Percentiles rank a stretch among this genome's conserved stretches.
Conservation (phyloP, 2,329 filamentous ascomycete genomes). For the Neoascochyta sp. region DNA sequence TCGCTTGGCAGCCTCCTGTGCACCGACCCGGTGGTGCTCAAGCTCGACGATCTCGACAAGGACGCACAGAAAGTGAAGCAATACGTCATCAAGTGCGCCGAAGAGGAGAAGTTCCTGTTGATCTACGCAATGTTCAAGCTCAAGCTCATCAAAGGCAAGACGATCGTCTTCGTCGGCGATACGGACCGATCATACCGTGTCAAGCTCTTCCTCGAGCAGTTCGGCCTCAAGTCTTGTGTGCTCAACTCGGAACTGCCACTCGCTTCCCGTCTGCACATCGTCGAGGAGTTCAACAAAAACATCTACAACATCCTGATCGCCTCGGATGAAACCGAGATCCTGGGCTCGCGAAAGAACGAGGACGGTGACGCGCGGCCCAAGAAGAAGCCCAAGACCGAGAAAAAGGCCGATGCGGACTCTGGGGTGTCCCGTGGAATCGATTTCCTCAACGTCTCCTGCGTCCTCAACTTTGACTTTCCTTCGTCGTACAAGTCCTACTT, state of each 20-base stretch:
- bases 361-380: conserved; percentile 40
- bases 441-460: conserved; percentile 78
- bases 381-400: conserved; percentile 55
- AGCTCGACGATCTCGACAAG: conserved; percentile 77
- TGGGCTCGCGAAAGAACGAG: conserved; percentile 54
- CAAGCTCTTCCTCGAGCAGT: conserved; percentile 95
- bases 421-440: conserved; percentile 95
- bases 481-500: conserved; percentile 86
- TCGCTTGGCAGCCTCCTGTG: conserved; percentile 82
- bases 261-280: conserved; percentile 88
- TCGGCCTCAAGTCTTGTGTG: conserved; percentile 88
- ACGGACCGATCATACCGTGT: conserved; percentile 87
- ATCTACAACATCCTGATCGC: conserved; percentile 98
- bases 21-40: conserved; percentile 71
- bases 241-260: conserved; percentile 92
- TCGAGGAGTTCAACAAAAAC: conserved; percentile 94
- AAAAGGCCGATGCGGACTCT: conserved; percentile 72
- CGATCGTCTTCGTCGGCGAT: conserved; percentile 78
- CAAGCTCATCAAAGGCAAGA: conserved; percentile 89
- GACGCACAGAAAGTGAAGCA: conserved; percentile 76
- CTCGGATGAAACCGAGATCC: conserved; percentile 82
- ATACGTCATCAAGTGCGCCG: conserved; percentile 86
- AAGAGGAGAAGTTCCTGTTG: conserved; percentile 94
- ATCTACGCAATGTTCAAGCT: conserved; percentile 95
- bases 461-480: conserved; percentile 96